These are phyloP conservation scores for Beauveria sp. DNA, from an alignment of 2,329 filamentous ascomycete species.

Conservation along the genomic window DNA sequence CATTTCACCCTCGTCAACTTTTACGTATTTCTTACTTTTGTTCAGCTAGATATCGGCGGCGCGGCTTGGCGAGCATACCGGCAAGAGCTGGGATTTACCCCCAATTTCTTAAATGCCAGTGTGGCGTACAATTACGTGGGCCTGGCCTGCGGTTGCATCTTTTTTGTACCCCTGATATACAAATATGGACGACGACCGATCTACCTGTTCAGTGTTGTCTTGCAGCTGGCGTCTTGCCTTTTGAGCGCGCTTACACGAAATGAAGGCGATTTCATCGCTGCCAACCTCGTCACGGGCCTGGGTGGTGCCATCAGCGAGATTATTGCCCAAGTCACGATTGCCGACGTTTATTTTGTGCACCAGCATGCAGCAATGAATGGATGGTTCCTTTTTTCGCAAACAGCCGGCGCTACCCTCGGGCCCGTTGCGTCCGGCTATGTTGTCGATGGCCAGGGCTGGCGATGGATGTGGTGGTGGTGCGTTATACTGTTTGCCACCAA, in stretches of 20 bases:
- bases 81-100: slow-evolving; percentile 20
- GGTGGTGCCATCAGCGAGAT: slow-evolving; percentile 31
- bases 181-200: slow-evolving; percentile 27
- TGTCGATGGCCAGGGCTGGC: slow-evolving; percentile 19
- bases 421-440: slow-evolving; percentile 16
- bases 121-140: slow-evolving; percentile 24
- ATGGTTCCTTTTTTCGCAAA: slow-evolving; percentile 21
- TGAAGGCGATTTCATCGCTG: slow-evolving; percentile 14
- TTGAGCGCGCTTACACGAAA: slow-evolving; percentile 13
- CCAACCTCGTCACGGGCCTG: slow-evolving; percentile 21
- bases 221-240: slow-evolving; percentile 16
- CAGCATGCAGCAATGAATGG: slow-evolving; percentile 22
- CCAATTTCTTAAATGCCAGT: slow-evolving; percentile 19
- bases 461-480: slow-evolving; percentile 22
- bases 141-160: slow-evolving; percentile 25
- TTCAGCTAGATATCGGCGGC: slow-evolving; percentile 42
- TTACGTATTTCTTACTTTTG: slow-evolving; percentile 59
- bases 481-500: not conserved
- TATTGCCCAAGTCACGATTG: slow-evolving; percentile 29
- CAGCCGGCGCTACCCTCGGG: slow-evolving; percentile 19
- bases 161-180: slow-evolving; percentile 27
- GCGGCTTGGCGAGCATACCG: slow-evolving; percentile 7
- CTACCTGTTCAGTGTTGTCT: slow-evolving; percentile 19
- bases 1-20: slow-evolving; percentile 46
- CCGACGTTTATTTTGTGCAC: slow-evolving; percentile 26